These are phyloP conservation scores for Candida ficus DNA, from an alignment of 805 yeast genomes.

Conservation along the genomic window DNA sequence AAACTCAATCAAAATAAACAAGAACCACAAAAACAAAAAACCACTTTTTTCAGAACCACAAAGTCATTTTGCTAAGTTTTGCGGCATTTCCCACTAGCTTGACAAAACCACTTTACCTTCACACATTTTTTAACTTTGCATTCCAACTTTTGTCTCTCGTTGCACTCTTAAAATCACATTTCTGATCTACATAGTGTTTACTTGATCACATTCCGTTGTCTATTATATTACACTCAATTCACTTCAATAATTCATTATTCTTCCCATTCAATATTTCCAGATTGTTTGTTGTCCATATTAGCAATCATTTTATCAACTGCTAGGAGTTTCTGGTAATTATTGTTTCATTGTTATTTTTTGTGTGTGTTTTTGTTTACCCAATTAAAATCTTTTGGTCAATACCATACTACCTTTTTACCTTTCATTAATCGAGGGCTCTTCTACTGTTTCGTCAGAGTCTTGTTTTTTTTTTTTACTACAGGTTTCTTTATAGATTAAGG, in stretches of 20 bases:
- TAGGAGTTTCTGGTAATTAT: too few species aligned
- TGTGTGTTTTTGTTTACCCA: too few species aligned
- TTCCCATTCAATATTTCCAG: too few species aligned
- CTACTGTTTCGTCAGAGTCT: too few species aligned
- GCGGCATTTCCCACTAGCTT: not conserved
- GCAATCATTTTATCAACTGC: too few species aligned
- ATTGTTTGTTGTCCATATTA: too few species aligned
- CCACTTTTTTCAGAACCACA: not conserved
- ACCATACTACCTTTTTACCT: too few species aligned
- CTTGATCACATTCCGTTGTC: not conserved
- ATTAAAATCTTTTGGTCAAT: too few species aligned
- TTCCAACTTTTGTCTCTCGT: constrained; percentile 1
- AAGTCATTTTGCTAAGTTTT: not conserved
- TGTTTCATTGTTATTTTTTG: too few species aligned
- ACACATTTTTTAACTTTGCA: not conserved
- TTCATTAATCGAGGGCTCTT: too few species aligned
- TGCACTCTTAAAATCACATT: not conserved
- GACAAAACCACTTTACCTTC: not conserved
- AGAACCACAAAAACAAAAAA: not conserved
- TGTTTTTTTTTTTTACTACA: too few species aligned
- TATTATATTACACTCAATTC: not conserved
- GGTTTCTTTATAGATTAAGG: too few species aligned
- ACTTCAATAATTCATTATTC: not conserved
- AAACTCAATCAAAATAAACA: constrained; percentile 5
- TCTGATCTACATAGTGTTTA: not conserved